Evolutionary conservation across 2,329 filamentous ascomycete species (phyloP), one percentile per base, ranked within the genome.

Genomic region (Epichloe sylvatica): DNA sequence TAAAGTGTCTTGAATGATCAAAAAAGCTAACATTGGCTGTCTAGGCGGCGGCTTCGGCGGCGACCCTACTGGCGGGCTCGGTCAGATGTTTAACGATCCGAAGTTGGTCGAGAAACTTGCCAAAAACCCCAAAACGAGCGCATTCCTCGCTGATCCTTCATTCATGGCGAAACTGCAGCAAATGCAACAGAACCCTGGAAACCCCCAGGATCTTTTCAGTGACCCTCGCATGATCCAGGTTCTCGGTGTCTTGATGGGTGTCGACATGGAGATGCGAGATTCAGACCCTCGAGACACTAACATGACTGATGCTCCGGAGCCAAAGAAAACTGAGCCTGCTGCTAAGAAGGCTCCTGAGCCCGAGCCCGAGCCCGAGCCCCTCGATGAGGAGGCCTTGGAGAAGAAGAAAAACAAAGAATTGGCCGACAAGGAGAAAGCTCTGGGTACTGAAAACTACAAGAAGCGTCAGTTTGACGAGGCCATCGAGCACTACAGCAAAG

Each of bases 401-500:
- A 89, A 90, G 70, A 86, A 86, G 70, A 86, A 92, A 87, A 87
- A 88, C 39, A 94, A 97, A 74, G 86, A 84, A 61, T 87, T 85
- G 55, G 92, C 90, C 42, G 92, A 98, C 60, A 86, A 89, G 65
- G 86, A 96, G 70, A 98, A 98, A 80, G 86, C 83, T 33, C 74
- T 94, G 51, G 92, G 92, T 51, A 98, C 91, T 13, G 88, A 92
- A 59, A 83, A 84, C 67, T 98, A 98, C 77, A 98, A 98, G 83
- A 97, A 97, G 79, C 84, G 88, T 58, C 83, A 96, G 64, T 96
- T 98, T 58, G 92, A 97, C 60, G 81, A 85, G 62, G 92, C 92
- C 46, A 96, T 98, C 60, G 80, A 83, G 63, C 88, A 98, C 72
- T 98, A 98, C 75, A 78, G 68, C 65, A 94, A 94, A 67, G 92